Evolutionary conservation across 2,329 filamentous ascomycete genomes (phyloP).

Genomic region (Fusarium sp.): DNA sequence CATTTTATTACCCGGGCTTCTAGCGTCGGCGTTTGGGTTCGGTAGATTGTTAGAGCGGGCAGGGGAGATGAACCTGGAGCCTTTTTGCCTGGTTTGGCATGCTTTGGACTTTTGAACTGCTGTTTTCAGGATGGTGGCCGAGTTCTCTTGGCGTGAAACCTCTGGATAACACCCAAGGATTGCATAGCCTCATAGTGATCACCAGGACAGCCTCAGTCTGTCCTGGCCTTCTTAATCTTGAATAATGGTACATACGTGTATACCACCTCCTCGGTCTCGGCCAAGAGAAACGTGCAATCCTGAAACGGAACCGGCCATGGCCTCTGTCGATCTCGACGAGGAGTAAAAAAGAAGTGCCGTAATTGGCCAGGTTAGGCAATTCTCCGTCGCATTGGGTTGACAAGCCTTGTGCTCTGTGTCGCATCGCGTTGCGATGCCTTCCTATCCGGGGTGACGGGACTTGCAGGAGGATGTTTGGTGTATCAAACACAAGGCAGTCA

Average conservation of each 20-base stretch:
- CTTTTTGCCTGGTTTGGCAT: conserved; percentile 22
- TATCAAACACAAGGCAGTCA: background rate
- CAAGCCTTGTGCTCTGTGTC: background rate
- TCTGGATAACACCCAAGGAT: conserved; percentile 4
- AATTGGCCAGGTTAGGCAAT: conserved; percentile 26
- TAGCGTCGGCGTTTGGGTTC: conserved; percentile 44
- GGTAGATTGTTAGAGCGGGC: conserved; percentile 22
- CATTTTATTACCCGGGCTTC: conserved; percentile 36
- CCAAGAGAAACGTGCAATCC: conserved; percentile 6
- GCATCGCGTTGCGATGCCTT: conserved; percentile 1
- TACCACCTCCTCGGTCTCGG: background rate
- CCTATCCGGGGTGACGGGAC: background rate
- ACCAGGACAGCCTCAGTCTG: conserved; percentile 8
- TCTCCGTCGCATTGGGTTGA: conserved; percentile 7
- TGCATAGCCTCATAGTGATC: conserved; percentile 13
- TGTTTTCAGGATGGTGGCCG: conserved; percentile 5
- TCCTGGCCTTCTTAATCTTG: conserved; percentile 13
- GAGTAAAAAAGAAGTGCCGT: conserved; percentile 33
- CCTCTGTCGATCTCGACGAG: conserved; percentile 36
- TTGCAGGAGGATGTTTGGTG: background rate
- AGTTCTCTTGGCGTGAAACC: conserved; percentile 1
- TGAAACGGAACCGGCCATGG: conserved; percentile 30
- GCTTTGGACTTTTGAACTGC: conserved; percentile 15
- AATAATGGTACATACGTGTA: conserved; percentile 1
- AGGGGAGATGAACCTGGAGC: conserved; percentile 3